Evolutionary conservation across 768 basidiomycete genomes (phyloP).

Genomic region (Leccinellum albellum): DNA sequence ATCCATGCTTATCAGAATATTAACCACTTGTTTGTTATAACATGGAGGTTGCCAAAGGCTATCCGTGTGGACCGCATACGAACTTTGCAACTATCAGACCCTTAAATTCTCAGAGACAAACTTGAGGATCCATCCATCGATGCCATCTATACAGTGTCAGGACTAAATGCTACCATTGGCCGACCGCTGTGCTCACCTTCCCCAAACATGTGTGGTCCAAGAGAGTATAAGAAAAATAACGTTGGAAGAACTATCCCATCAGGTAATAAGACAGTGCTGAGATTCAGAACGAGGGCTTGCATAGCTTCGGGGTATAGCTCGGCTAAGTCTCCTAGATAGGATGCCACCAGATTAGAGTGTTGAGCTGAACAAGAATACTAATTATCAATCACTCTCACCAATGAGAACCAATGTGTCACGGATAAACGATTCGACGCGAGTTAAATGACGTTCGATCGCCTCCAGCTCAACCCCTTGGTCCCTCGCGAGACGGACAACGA

Average conservation of each 20-base stretch:
- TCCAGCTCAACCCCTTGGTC: not conserved
- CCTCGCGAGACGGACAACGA: not conserved
- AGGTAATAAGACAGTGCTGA: slow-evolving; percentile 4
- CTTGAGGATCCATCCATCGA: slow-evolving; percentile 9
- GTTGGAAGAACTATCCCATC: slow-evolving; percentile 10
- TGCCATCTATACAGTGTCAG: slow-evolving; percentile 4
- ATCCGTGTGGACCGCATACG: not conserved
- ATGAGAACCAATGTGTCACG: slow-evolving; percentile 4
- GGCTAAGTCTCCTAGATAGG: slow-evolving; percentile 8
- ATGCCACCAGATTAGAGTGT: not conserved
- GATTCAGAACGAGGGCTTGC: slow-evolving; percentile 11
- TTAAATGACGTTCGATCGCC: slow-evolving; percentile 4
- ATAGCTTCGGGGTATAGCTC: slow-evolving; percentile 14
- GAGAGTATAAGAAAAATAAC: slow-evolving; percentile 9
- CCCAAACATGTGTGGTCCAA: slow-evolving; percentile 13
- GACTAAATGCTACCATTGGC: not conserved
- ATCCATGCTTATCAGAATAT: too few species aligned
- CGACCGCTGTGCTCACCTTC: slow-evolving; percentile 1
- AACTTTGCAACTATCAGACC: not conserved
- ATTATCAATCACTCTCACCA: slow-evolving; percentile 1
- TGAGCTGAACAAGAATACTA: not conserved
- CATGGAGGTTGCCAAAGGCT: not conserved
- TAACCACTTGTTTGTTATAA: not conserved
- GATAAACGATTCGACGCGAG: not conserved
- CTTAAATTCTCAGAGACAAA: not conserved